Evolutionary conservation across 306 rosid species (phyloP).

Genomic region (Pachyrhizus erosus): DNA sequence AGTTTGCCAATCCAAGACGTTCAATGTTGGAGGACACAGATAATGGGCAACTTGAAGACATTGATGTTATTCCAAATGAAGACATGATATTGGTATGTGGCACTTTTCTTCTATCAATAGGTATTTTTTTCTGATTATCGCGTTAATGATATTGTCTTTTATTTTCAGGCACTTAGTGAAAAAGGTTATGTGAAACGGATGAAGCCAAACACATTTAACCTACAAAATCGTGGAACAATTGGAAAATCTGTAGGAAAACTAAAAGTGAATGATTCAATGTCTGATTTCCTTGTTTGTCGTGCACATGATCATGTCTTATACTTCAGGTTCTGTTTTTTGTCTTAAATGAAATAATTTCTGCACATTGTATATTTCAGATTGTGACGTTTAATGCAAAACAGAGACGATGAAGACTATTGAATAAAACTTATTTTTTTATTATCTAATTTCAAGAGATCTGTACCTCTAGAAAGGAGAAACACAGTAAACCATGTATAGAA

Average conservation of each 20-base stretch:
- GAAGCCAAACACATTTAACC: constrained; percentile 91
- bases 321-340: constrained; percentile 71
- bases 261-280: constrained; percentile 92
- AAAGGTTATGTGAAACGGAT: constrained; percentile 96
- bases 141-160: constrained; percentile 32
- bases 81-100: constrained; percentile 85
- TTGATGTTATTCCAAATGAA: constrained; percentile 96
- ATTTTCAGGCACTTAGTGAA: constrained; percentile 84
- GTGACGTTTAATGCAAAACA: constrained; percentile 15
- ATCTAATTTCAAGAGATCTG: constrained; percentile 16
- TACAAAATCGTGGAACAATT: constrained; percentile 94
- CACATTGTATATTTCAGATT: not conserved
- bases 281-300: constrained; percentile 91
- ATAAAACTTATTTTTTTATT: not conserved
- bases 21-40: constrained; percentile 84
- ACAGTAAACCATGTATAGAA: not conserved
- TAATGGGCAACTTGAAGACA: constrained; percentile 93
- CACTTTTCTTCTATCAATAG: constrained; percentile 6
- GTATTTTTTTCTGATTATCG: constrained; percentile 7
- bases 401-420: not conserved
- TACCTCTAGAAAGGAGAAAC: not conserved
- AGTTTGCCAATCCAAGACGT: constrained; percentile 81
- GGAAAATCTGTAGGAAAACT: constrained; percentile 99
- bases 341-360: constrained; percentile 4
- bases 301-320: constrained; percentile 95